Evolutionary conservation across 108 stramenopile species (phyloP).

Genomic region (Licmophora abbreviata): DNA sequence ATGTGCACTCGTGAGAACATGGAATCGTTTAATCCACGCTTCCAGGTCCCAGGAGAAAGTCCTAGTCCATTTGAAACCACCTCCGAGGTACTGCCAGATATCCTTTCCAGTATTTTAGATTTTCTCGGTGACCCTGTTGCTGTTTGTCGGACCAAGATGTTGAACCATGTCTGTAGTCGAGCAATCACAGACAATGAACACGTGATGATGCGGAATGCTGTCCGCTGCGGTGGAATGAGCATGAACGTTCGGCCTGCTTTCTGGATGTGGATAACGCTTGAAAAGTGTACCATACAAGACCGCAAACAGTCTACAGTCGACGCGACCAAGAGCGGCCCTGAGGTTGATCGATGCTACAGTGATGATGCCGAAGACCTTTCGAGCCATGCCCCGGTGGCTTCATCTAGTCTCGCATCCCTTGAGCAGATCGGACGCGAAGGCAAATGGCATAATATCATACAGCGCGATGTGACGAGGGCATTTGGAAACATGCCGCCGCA

Average conservation of each 20-base stretch:
- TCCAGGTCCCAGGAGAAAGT: conserved; percentile 14
- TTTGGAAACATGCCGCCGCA: conserved; percentile 89
- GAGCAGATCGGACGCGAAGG: conserved; percentile 48
- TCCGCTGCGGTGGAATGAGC: conserved; percentile 66
- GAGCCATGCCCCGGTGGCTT: background rate
- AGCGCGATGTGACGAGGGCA: conserved; percentile 68
- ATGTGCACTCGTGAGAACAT: background rate
- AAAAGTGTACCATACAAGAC: no score
- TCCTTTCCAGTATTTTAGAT: conserved; percentile 44
- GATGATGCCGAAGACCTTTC: background rate
- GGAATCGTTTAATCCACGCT: background rate
- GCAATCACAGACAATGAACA: conserved; percentile 71
- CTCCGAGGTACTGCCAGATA: conserved; percentile 49
- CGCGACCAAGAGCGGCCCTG: background rate
- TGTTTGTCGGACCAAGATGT: conserved; percentile 61
- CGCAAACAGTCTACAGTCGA: background rate
- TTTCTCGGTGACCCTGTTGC: conserved; percentile 81
- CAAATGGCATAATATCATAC: conserved; percentile 75
- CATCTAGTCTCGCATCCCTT: conserved; percentile 4
- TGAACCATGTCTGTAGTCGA: conserved; percentile 56
- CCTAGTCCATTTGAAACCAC: conserved; percentile 76
- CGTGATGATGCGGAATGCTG: conserved; percentile 69
- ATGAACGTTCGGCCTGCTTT: conserved; percentile 72
- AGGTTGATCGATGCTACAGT: background rate
- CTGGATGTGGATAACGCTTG: conserved; percentile 78